Base-by-base conservation (phyloP, 1,139 yeast genomes). In the Yamadazyma oceani region DNA sequence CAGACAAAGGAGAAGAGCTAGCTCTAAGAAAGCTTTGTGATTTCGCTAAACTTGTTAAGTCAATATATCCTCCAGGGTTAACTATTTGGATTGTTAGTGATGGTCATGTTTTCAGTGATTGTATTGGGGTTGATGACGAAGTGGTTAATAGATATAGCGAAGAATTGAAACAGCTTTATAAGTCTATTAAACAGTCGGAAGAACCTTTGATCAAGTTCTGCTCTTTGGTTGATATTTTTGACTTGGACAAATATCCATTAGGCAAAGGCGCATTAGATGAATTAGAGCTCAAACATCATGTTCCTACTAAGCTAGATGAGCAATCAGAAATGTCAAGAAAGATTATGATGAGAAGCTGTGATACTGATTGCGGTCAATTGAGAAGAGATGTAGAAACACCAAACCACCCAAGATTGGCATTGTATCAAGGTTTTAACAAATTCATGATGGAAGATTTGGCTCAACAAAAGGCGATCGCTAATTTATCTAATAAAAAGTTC, bases 51-150 rank as follows among this genome's bases (percentile, higher is more conserved):
- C 40, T 44, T 2, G 69, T 77, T 5, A 52, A 60, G 36, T 44
- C 54, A 16, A 47, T 78, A 24, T 78, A 79, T 54, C 65, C 74
- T 1, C 82, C 83, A 0, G 84, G 84, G 1, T 59, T 78, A 53
- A 66, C 70, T 36, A 55, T 78, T 31, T 73, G 73, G 69, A 76
- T 79, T 51, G 82, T 79, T 17, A 74, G 81, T 53, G 85, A 79
- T 48, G 84, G 85, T 0, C 85, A 79, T 52, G 85, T 79, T 9
- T 79, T 79, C 56, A 75, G 82, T 44, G 85, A 79, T 54, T 79
- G 84, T 56, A 76, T 65, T 48, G 70, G 66, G 1, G 74, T 69
- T 19, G 80, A 77, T 53, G 85, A 79, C 50, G 64, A 60, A 27
- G 64, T 64, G 36, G 83, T 79, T 24, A 74, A 75, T 46, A 48